Evolutionary conservation across 306 rosid species (phyloP).

Genomic region (Vicia sativa): DNA sequence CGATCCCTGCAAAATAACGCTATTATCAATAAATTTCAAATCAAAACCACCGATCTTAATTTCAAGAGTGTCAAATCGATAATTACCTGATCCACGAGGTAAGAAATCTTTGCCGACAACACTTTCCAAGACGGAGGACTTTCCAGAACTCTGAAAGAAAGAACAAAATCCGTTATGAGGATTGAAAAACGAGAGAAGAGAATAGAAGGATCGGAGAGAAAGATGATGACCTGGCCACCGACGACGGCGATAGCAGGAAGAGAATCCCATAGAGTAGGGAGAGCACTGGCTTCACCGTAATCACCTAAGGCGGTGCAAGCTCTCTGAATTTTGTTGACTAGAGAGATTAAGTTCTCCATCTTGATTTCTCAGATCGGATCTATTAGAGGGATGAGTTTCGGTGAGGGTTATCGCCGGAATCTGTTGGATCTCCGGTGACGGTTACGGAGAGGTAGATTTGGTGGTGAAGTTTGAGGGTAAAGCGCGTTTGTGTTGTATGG

Average conservation of each 20-base stretch:
- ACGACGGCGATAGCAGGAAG: conserved; percentile 96
- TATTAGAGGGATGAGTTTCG: conserved; percentile 1
- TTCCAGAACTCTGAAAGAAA: conserved; percentile 80
- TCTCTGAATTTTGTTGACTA: conserved; percentile 94
- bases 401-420: conserved; percentile 21
- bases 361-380: conserved; percentile 34
- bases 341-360: conserved; percentile 82
- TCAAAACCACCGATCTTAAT: neutral
- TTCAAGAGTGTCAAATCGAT: neutral
- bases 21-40: conserved; percentile 15
- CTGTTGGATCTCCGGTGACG: conserved; percentile 27
- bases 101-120: conserved; percentile 96
- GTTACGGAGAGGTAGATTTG: conserved; percentile 19
- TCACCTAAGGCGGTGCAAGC: conserved; percentile 98
- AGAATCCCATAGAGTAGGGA: conserved; percentile 95
- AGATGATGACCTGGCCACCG: conserved; percentile 81
- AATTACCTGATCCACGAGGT: conserved; percentile 95
- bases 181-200: neutral
- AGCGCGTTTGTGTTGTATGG: conserved; percentile 25
- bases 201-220: conserved; percentile 44
- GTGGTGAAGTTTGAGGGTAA: conserved; percentile 8
- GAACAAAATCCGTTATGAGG: neutral
- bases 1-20: conserved; percentile 71
- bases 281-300: conserved; percentile 83
- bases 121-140: conserved; percentile 93